A percentile compares a stretch with the other conserved stretches of the same genome.
phyloP scores from a whole-genome alignment of 495 filamentous ascomycete genomes.

The Penicillium samsonianum region DNA sequence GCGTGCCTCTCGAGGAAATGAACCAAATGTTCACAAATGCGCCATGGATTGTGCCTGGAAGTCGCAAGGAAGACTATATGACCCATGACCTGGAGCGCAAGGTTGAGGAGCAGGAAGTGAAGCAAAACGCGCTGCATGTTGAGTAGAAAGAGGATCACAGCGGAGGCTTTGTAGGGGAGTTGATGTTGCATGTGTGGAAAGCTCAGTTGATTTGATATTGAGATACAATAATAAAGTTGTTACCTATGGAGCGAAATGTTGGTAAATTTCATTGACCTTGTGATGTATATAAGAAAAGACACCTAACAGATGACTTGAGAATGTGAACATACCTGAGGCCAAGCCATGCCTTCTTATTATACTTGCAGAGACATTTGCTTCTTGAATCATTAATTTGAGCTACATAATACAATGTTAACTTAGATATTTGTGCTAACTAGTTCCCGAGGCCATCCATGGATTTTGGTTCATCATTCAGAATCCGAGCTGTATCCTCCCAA shows the following conservation, averaged over 20 bases:
- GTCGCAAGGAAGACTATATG: conserved; percentile 37
- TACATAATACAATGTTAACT: neutral
- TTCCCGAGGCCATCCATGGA: neutral
- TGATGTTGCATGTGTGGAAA: neutral
- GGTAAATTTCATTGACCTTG: too few relatives aligned
- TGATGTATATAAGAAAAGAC: too few relatives aligned
- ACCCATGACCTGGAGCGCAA: conserved; percentile 43
- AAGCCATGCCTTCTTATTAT: neutral
- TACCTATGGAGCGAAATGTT: neutral
- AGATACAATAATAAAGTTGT: neutral
- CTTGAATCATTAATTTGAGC: neutral
- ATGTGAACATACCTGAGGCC: neutral
- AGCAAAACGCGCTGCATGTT: conserved; percentile 28
- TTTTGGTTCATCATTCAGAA: conserved; percentile 36
- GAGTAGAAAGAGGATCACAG: conserved; percentile 15
- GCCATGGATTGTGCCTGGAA: conserved; percentile 62
- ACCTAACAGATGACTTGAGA: neutral
- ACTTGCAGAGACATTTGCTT: neutral
- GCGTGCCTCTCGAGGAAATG: conserved; percentile 69
- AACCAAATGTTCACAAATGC: conserved; percentile 69
- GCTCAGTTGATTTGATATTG: neutral
- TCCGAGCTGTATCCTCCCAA: conserved; percentile 47
- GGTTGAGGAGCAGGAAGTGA: conserved; percentile 41
- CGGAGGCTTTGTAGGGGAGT: neutral
- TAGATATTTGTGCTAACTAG: neutral